Percentiles rank a stretch among this genome's conserved stretches.
phyloP scores from a whole-genome alignment of 768 basidiomycete genomes.

The Xanthoconium purpureum region DNA sequence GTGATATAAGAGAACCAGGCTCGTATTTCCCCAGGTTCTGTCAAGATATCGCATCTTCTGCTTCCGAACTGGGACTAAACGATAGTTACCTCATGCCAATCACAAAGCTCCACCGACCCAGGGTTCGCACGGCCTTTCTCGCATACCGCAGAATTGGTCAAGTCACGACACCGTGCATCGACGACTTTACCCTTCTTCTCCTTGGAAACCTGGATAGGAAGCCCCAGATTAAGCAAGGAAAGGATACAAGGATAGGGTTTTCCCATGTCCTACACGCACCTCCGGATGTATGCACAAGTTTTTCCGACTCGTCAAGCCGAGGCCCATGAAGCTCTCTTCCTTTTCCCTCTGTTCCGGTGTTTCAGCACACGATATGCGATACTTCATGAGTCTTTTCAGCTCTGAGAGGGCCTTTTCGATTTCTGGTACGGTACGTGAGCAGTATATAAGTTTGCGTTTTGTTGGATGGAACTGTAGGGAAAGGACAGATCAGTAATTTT shows the following conservation, averaged over 20 bases:
- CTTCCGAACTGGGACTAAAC: neutral
- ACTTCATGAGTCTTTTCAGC: slow-evolving; percentile 89
- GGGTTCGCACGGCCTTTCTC: slow-evolving; percentile 84
- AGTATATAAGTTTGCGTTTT: slow-evolving; percentile 93
- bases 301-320: slow-evolving; percentile 93
- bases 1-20: slow-evolving; percentile 74
- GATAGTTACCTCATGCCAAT: slow-evolving; percentile 87
- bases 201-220: slow-evolving; percentile 68
- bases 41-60: neutral
- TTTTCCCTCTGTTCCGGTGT: slow-evolving; percentile 71
- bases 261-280: slow-evolving; percentile 41
- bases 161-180: slow-evolving; percentile 93
- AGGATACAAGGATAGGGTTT: neutral
- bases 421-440: slow-evolving; percentile 98
- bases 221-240: neutral
- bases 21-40: slow-evolving; percentile 84
- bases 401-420: slow-evolving; percentile 98
- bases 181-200: slow-evolving; percentile 99
- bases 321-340: slow-evolving; percentile 78
- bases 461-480: slow-evolving; percentile 79
- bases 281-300: slow-evolving; percentile 96
- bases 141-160: slow-evolving; percentile 81
- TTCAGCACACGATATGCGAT: slow-evolving; percentile 71
- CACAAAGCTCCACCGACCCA: slow-evolving; percentile 86
- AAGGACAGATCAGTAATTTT: neutral